Evolutionary conservation across 768 basidiomycete genomes (phyloP), one percentile per base, ranked within the genome.

Genomic region (Suillus subalutaceus): DNA sequence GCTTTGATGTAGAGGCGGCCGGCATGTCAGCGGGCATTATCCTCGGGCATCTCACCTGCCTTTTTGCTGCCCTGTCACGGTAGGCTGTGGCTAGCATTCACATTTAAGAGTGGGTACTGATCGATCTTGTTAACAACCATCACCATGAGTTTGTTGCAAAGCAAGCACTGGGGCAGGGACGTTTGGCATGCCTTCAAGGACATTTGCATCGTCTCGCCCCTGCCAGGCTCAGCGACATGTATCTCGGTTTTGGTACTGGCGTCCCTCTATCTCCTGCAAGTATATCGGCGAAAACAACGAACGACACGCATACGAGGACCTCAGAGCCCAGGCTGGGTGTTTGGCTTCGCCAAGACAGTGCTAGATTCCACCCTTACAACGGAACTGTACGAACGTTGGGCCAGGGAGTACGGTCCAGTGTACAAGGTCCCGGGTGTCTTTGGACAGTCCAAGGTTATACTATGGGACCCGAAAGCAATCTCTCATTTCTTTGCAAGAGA

Each of bases 401-500:
- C 75, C 2, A 68, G 65, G 4, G 67, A 81, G 56, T 84, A 84
- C 57, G 86, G 86, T 2, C 67, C 80, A 1, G 82, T 81, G 0
- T 87, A 72, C 70, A 62, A 70, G 15, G 67, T 85, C 10, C 81
- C 83, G 2, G 72, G 70, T 13, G 68, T 71, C 1, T 65, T 84
- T 8, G 82, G 82, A 1, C 70, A 77, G 1, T 71, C 66, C 13
- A 68, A 70, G 9, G 65, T 84, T 30, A 67, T 83, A 2, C 69
- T 85, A 15, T 74, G 77, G 62, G 84, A 85, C 64, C 80, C 81
- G 1, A 84, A 82, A 71, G 84, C 86, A 1, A 74, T 82, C 43
- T 74, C 79, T 1, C 83, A 87, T 69, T 83, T 86, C 63, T 84
- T 81, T 68, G 74, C 82, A 1, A 79, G 73, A 65, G 86, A 86